A percentile compares a stretch with the other conserved stretches of the same genome.
phyloP scores from a whole-genome alignment of 2,329 filamentous ascomycete species.

The Trichoderma asperellum region DNA sequence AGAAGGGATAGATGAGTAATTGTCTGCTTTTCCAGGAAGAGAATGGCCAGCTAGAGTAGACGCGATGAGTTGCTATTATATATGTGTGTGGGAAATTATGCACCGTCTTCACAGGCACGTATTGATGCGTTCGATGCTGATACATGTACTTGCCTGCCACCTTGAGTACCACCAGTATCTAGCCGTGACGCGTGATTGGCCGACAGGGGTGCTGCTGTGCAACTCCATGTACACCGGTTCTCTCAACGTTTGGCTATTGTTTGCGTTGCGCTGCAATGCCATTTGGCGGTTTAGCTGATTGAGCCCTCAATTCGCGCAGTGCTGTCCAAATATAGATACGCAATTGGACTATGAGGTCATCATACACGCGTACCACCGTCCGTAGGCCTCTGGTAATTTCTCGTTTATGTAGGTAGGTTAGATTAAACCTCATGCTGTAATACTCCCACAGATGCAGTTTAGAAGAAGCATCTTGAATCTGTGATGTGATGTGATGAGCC shows the following conservation, averaged over 20 bases:
- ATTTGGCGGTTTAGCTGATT: neutral
- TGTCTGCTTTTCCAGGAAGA: neutral
- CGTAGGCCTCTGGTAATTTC: slow-evolving; percentile 1
- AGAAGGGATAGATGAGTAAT: neutral
- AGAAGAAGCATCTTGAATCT: neutral
- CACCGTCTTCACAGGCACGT: neutral
- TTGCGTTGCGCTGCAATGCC: slow-evolving; percentile 9
- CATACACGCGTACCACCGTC: slow-evolving; percentile 3
- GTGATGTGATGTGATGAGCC: neutral
- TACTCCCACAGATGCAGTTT: neutral
- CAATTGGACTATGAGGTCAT: slow-evolving; percentile 19
- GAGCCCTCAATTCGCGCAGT: slow-evolving; percentile 4
- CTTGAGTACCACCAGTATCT: slow-evolving; percentile 17
- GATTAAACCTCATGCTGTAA: slow-evolving; percentile 2
- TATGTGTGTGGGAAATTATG: neutral
- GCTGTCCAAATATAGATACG: slow-evolving; percentile 25
- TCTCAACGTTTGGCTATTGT: neutral
- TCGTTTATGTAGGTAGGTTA: slow-evolving; percentile 13
- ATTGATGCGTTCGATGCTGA: neutral
- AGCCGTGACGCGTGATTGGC: slow-evolving; percentile 12
- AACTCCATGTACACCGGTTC: slow-evolving; percentile 20
- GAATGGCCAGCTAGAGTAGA: neutral
- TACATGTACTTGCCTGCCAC: neutral
- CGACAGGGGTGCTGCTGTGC: slow-evolving; percentile 1
- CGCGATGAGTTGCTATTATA: slow-evolving; percentile 10